phyloP scores from a whole-genome alignment of 2,329 filamentous ascomycete species.

The Calonectria hongkongensis region DNA sequence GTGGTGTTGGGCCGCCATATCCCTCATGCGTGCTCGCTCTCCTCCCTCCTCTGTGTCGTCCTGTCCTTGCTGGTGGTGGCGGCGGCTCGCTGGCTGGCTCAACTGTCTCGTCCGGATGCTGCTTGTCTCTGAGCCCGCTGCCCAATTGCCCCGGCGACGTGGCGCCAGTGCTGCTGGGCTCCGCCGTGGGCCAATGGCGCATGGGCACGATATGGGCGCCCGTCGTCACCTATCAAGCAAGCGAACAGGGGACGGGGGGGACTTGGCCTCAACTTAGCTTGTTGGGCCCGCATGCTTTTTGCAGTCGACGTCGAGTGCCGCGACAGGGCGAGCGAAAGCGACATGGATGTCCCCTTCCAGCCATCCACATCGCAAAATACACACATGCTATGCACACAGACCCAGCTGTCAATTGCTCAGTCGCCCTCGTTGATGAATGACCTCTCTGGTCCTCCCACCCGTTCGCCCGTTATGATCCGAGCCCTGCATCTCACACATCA shows the following conservation, averaged over 20 bases:
- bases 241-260: constrained; percentile 53
- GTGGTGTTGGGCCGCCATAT: constrained; percentile 56
- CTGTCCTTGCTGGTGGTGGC: neutral
- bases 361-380: constrained; percentile 30
- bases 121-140: constrained; percentile 40
- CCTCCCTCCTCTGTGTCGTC: neutral
- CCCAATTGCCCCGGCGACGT: constrained; percentile 58
- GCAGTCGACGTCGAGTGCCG: constrained; percentile 34
- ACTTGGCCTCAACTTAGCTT: constrained; percentile 46
- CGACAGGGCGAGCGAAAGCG: constrained; percentile 17
- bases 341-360: constrained; percentile 28
- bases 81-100: constrained; percentile 22
- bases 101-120: constrained; percentile 16
- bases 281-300: constrained; percentile 54
- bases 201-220: constrained; percentile 52
- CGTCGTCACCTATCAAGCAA: constrained; percentile 39
- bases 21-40: constrained; percentile 45
- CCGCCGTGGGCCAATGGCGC: constrained; percentile 56
- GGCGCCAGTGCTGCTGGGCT: constrained; percentile 52
- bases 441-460: constrained; percentile 57
- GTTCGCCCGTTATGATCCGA: constrained; percentile 58
- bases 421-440: constrained; percentile 52
- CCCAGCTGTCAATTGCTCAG: constrained; percentile 31
- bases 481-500: constrained; percentile 56
- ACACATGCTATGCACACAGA: constrained; percentile 31